Base-by-base conservation (phyloP, 1,284 basidiomycete species). In the Tylopilus orsonianus region DNA sequence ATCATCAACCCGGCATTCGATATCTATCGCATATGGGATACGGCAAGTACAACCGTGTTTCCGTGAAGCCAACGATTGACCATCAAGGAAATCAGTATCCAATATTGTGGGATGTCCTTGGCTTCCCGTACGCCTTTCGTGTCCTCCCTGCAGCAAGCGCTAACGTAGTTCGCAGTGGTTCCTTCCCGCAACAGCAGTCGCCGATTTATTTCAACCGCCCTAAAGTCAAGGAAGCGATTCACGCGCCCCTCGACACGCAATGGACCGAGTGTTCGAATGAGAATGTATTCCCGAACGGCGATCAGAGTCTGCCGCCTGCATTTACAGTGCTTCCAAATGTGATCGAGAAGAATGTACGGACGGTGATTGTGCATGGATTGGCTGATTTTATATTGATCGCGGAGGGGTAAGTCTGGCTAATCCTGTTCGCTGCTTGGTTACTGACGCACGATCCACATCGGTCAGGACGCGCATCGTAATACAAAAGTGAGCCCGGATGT, bases 11-110 rank as follows among this genome's bases (percentile, higher is more conserved):
- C 86, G 0, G 87, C 83, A 3, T 90, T 90, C 69, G 75, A 91
- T 59, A 74, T 87, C 8, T 90, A 90, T 62, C 75, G 83, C 27
- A 83, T 89, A 44, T 86, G 87, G 64, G 84, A 86, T 61, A 85
- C 79, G 19, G 77, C 71, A 44, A 52, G 74, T 62, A n/a, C n/a
- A n/a, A n/a, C n/a, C n/a, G n/a, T n/a, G n/a, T n/a, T n/a, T n/a
- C n/a, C n/a, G n/a, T n/a, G n/a, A n/a, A n/a, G n/a, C n/a, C n/a
- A 8, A 5, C 36, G 32, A 7, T 40, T 56, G 16, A 63, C 19
- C 18, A 6, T 40, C 6, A 2, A 3, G 64, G 10, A 13, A 65
- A 66, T 14, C 56, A 73, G 67, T 78, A 71, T 53, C 79, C 79
- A 0, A 65, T 87, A 32, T 68, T 84, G 12, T 89, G 83, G 85